Evolutionary conservation across 2,329 filamentous ascomycete species (phyloP).

Genomic region (Dendrostoma leiphaemia): DNA sequence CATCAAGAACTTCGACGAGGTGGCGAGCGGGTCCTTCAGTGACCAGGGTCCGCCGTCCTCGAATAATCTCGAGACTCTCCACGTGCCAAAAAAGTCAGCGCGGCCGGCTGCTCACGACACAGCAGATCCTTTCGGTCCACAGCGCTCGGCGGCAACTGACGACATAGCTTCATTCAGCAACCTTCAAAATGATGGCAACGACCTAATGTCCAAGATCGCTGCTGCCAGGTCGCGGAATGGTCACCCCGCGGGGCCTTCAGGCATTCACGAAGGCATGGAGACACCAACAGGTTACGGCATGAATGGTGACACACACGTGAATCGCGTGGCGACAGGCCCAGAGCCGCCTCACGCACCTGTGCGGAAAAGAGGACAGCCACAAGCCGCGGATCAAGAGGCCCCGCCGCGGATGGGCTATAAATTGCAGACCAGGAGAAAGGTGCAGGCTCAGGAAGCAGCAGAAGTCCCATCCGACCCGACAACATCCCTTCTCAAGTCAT

Average conservation of each 20-base stretch:
- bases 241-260: constrained; percentile 33
- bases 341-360: constrained; percentile 53
- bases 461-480: constrained; percentile 40
- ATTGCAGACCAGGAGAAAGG: constrained; percentile 42
- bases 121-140: constrained; percentile 52
- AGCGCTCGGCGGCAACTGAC: constrained; percentile 37
- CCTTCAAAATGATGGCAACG: constrained; percentile 45
- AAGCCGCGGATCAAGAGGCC: constrained; percentile 54
- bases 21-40: constrained; percentile 28
- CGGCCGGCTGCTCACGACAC: constrained; percentile 34
- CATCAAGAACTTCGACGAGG: constrained; percentile 45
- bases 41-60: constrained; percentile 36
- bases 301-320: constrained; percentile 33
- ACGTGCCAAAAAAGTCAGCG: constrained; percentile 16
- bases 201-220: constrained; percentile 56
- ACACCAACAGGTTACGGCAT: constrained; percentile 56
- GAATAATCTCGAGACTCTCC: constrained; percentile 37
- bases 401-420: constrained; percentile 65
- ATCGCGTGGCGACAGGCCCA: constrained; percentile 29
- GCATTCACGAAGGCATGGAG: constrained; percentile 57
- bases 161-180: constrained; percentile 39
- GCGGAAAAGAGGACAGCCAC: constrained; percentile 53
- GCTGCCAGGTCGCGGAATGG: constrained; percentile 48
- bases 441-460: constrained; percentile 37
- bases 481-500: constrained; percentile 36